Conservation (phyloP, 192 early-diverging fungal species). For the Thamnidium elegans region DNA sequence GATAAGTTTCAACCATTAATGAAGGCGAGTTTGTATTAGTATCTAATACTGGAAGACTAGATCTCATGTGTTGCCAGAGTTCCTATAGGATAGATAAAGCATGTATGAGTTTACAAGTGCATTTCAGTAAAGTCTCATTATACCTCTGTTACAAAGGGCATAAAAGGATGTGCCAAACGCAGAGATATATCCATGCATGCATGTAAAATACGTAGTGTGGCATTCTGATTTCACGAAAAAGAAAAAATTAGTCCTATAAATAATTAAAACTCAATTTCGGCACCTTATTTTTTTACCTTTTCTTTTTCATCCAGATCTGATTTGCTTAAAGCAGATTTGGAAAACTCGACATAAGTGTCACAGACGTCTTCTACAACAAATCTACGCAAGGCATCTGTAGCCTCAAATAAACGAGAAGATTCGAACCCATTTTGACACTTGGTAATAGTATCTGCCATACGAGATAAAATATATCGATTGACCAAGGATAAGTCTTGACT, state of each 20-base stretch:
- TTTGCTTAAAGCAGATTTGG: constrained; percentile 77
- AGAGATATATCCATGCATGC: constrained; percentile 74
- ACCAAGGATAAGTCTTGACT: constrained; percentile 54
- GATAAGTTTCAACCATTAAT: constrained; percentile 50
- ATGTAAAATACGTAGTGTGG: constrained; percentile 55
- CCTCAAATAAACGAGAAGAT: constrained; percentile 67
- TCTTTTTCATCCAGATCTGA: constrained; percentile 40
- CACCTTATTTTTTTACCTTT: constrained; percentile 42
- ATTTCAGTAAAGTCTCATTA: background rate
- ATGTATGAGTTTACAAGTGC: background rate
- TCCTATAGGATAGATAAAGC: constrained; percentile 36
- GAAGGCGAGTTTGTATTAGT: constrained; percentile 23
- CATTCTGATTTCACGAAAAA: constrained; percentile 14
- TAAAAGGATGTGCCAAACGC: constrained; percentile 89
- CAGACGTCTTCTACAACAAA: constrained; percentile 95
- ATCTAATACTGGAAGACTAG: constrained; percentile 21
- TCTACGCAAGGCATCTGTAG: constrained; percentile 75
- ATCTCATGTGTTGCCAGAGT: constrained; percentile 49
- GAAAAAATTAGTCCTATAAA: background rate
- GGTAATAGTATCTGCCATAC: constrained; percentile 67
- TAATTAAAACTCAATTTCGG: background rate
- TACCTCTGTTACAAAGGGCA: constrained; percentile 98
- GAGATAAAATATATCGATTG: constrained; percentile 83
- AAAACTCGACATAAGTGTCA: constrained; percentile 89
- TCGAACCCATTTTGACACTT: constrained; percentile 68